Percentiles rank a stretch among this genome's conserved stretches.
Evolutionary conservation across 768 basidiomycete species (phyloP).

Genomic region (Boletellus emodensis): DNA sequence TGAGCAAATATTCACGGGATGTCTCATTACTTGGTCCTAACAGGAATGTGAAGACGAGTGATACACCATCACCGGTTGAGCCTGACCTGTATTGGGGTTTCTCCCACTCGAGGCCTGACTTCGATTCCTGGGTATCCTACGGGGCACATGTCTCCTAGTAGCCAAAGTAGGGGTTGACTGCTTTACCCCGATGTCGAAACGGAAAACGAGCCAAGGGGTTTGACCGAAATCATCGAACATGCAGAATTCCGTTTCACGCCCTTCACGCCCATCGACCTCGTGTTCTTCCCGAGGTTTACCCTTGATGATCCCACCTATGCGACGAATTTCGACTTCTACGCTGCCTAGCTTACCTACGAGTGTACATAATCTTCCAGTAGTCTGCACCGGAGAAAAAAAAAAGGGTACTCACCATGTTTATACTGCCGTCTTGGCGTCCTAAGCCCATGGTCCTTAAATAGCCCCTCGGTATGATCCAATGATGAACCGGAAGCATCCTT

Average conservation of each 20-base stretch:
- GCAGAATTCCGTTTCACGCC: not conserved
- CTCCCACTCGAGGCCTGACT: not conserved
- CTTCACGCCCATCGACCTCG: not conserved
- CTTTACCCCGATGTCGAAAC: conserved; percentile 6
- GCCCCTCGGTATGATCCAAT: not conserved
- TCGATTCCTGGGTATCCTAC: not conserved
- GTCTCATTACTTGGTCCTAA: not conserved
- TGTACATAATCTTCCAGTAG: not conserved
- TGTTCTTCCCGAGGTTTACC: not conserved
- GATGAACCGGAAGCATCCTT: conserved; percentile 7
- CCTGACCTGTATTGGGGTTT: not conserved
- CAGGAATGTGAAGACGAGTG: not conserved
- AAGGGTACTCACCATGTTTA: not conserved
- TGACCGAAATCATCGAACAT: conserved; percentile 14
- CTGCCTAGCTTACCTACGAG: conserved; percentile 5
- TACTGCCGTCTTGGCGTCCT: conserved; percentile 5
- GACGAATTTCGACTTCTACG: conserved; percentile 17
- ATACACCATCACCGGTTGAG: not conserved
- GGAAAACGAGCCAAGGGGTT: conserved; percentile 12
- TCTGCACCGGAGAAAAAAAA: not conserved
- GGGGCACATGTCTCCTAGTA: not conserved
- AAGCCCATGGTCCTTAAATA: conserved; percentile 4
- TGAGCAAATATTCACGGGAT: no score
- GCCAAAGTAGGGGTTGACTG: not conserved
- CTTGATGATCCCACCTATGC: conserved; percentile 10